These are phyloP conservation scores for Fusarium phyllophilum DNA, from an alignment of 2,329 filamentous ascomycete genomes.

Conservation along the genomic window DNA sequence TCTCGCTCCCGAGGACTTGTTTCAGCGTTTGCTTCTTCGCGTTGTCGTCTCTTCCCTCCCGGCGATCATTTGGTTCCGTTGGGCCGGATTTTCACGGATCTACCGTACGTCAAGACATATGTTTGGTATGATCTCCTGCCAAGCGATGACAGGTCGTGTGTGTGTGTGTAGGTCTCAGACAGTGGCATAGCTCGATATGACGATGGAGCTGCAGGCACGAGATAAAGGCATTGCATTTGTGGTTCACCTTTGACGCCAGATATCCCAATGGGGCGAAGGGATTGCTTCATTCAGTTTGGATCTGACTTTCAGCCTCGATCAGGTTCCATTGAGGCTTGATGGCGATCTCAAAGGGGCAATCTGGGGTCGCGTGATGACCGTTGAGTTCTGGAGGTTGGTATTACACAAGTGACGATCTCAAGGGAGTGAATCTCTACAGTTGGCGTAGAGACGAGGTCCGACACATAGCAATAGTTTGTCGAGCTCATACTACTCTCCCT, in stretches of 20 bases:
- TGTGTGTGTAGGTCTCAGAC: constrained; percentile 2
- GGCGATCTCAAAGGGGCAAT: background rate
- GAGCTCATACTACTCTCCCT: background rate
- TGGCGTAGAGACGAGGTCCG: constrained; percentile 5
- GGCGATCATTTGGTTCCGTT: constrained; percentile 13
- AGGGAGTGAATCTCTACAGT: background rate
- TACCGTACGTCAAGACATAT: background rate
- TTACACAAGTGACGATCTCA: constrained; percentile 4
- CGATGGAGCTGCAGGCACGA: constrained; percentile 10
- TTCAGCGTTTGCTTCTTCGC: constrained; percentile 29
- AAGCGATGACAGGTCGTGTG: constrained; percentile 21
- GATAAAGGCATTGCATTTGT: background rate
- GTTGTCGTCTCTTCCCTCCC: constrained; percentile 43
- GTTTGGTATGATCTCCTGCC: constrained; percentile 14
- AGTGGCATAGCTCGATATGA: constrained; percentile 8
- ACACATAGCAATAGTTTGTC: background rate
- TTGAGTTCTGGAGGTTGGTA: background rate
- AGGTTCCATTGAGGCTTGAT: background rate
- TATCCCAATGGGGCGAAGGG: background rate
- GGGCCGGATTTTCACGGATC: constrained; percentile 10
- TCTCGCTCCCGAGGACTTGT: constrained; percentile 12
- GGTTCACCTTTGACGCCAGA: background rate
- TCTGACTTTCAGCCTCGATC: background rate
- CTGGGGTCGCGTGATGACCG: background rate
- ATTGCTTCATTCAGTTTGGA: constrained; percentile 1